Evolutionary conservation across 306 rosid species (phyloP).

Genomic region (Datisca glomerata): DNA sequence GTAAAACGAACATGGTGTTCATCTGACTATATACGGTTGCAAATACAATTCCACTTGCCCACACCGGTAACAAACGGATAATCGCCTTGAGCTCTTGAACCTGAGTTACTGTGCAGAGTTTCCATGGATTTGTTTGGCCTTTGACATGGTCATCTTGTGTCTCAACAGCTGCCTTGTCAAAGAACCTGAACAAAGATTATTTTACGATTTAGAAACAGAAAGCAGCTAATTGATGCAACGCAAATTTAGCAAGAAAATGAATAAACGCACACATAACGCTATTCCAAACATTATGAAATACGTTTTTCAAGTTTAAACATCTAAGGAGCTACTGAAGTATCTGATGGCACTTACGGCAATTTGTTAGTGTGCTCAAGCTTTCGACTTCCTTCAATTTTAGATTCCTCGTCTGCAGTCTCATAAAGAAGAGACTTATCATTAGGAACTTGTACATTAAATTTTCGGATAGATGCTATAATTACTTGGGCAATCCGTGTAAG

Average conservation of each 20-base stretch:
- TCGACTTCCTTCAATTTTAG: slow-evolving; percentile 65
- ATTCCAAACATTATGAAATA: no score
- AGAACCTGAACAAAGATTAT: slow-evolving; percentile 31
- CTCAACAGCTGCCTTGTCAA: slow-evolving; percentile 71
- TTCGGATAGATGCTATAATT: slow-evolving; percentile 47
- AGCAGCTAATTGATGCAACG: neutral
- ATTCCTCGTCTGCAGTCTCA: slow-evolving; percentile 53
- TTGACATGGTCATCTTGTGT: slow-evolving; percentile 18
- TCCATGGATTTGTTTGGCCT: slow-evolving; percentile 43
- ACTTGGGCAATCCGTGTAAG: slow-evolving; percentile 70
- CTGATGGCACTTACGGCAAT: slow-evolving; percentile 28
- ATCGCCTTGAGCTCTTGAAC: slow-evolving; percentile 76
- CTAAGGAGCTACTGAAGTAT: no score
- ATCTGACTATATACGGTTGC: slow-evolving; percentile 70
- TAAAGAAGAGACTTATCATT: slow-evolving; percentile 53
- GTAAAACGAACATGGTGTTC: slow-evolving; percentile 82
- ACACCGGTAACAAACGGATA: slow-evolving; percentile 51
- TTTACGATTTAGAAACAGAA: neutral
- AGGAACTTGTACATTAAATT: slow-evolving; percentile 31
- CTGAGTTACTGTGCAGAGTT: slow-evolving; percentile 73
- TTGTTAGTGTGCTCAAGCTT: slow-evolving; percentile 65
- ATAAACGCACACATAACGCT: no score
- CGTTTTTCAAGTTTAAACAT: no score
- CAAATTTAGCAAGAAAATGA: no score
- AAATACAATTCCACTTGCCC: slow-evolving; percentile 68